phyloP scores from a whole-genome alignment of 306 rosid genomes.

The Malus asiatica region DNA sequence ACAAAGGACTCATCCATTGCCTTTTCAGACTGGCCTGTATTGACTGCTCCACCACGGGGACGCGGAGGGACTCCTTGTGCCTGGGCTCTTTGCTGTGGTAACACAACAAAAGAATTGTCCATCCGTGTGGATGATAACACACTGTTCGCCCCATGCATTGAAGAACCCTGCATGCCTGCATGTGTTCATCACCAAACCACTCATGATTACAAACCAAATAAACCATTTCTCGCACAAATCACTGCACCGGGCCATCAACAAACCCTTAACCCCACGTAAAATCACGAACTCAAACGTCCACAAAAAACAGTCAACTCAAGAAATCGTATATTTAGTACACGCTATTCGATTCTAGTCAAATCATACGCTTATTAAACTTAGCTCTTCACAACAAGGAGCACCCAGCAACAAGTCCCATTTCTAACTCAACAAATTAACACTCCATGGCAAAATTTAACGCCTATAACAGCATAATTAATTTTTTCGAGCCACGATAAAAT shows the following conservation, averaged over 20 bases:
- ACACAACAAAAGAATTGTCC: slow-evolving; percentile 89
- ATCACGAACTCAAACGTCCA: background rate
- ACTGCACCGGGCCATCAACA: background rate
- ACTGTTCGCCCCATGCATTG: slow-evolving; percentile 68
- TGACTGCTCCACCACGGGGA: slow-evolving; percentile 40
- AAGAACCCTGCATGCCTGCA: slow-evolving; percentile 85
- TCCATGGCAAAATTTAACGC: background rate
- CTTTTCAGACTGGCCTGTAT: slow-evolving; percentile 58
- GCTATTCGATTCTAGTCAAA: background rate
- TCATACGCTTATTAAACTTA: background rate
- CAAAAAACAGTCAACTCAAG: background rate
- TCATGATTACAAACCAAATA: background rate
- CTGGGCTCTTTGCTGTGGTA: slow-evolving; percentile 64
- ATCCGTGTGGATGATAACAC: slow-evolving; percentile 64
- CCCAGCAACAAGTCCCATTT: background rate
- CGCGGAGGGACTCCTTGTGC: slow-evolving; percentile 63
- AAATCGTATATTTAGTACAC: background rate
- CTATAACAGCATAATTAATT: background rate
- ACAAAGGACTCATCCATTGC: slow-evolving; percentile 92
- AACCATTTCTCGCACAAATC: background rate
- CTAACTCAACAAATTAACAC: background rate
- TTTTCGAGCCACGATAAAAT: background rate
- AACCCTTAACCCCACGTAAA: background rate
- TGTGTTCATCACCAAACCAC: slow-evolving; percentile 21
- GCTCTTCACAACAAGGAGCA: background rate